Percentiles rank a stretch among this genome's conserved stretches.
phyloP scores from a whole-genome alignment of 1,284 basidiomycete species.

The Trametes sp. region DNA sequence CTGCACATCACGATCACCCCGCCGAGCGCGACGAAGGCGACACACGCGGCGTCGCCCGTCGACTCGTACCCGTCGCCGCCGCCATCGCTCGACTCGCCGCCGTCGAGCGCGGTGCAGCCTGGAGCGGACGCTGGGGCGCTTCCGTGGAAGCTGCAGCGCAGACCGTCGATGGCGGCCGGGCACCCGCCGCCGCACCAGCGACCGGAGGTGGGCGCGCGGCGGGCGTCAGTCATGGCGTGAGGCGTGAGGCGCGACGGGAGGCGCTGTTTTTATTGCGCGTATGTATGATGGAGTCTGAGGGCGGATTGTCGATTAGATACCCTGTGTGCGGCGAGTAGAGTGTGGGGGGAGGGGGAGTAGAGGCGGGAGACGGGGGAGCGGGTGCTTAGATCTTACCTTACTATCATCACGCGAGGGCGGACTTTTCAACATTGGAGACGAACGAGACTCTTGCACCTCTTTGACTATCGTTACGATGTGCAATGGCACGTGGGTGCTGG shows the following conservation, averaged over 20 bases:
- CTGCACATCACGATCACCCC: constrained; percentile 46
- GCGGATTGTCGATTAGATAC: constrained; percentile 1
- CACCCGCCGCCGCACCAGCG: constrained; percentile 29
- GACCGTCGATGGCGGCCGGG: constrained; percentile 35
- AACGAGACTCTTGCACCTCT: too few relatives aligned
- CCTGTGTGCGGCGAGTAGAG: background rate
- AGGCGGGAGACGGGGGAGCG: background rate
- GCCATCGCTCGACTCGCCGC: constrained; percentile 75
- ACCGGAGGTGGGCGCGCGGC: constrained; percentile 15
- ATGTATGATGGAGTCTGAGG: constrained; percentile 6
- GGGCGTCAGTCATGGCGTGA: constrained; percentile 29
- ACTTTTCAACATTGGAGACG: too few relatives aligned
- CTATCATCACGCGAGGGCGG: too few relatives aligned
- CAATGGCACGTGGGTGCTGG: too few relatives aligned
- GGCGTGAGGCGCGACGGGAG: too few relatives aligned
- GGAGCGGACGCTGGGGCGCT: constrained; percentile 9
- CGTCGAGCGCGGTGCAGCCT: constrained; percentile 36
- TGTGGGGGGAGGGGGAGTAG: background rate
- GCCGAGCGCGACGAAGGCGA: constrained; percentile 31
- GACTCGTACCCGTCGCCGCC: constrained; percentile 82
- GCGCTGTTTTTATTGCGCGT: background rate
- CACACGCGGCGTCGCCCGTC: constrained; percentile 43
- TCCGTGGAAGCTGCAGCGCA: constrained; percentile 29
- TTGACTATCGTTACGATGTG: too few relatives aligned
- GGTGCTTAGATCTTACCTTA: constrained; percentile 27